phyloP scores from a whole-genome alignment of 441 rosid species.

The Macaranga tanarius region DNA sequence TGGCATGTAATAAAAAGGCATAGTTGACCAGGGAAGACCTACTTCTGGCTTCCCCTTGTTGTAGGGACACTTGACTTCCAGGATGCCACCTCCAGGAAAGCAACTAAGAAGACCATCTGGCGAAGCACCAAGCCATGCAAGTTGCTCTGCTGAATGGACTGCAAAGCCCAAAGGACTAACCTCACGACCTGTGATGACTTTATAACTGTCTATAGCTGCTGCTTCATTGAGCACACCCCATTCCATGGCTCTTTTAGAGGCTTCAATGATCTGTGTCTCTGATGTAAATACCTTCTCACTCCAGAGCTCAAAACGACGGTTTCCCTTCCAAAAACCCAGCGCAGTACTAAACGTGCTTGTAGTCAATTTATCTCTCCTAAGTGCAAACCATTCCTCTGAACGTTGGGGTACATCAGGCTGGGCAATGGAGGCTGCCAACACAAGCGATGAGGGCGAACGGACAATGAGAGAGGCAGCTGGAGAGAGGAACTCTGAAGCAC shows the following conservation, averaged over 20 bases:
- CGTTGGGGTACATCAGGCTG: constrained; percentile 71
- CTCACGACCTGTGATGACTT: constrained; percentile 69
- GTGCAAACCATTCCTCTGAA: constrained; percentile 94
- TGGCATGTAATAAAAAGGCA: constrained; percentile 96
- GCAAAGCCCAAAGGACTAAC: constrained; percentile 79
- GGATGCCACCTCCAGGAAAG: constrained; percentile 64
- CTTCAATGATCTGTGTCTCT: constrained; percentile 38
- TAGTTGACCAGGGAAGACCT: constrained; percentile 75
- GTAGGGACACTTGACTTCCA: constrained; percentile 93
- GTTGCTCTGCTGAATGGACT: constrained; percentile 54
- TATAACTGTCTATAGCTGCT: constrained; percentile 71
- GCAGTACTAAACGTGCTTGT: constrained; percentile 95
- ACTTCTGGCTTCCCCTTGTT: constrained; percentile 88
- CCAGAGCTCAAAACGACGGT: constrained; percentile 84
- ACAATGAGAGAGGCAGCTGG: constrained; percentile 25
- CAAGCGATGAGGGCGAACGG: constrained; percentile 44
- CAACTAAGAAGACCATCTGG: constrained; percentile 86
- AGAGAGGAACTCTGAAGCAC: constrained; percentile 34
- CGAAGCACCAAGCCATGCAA: constrained; percentile 89
- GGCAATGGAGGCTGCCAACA: constrained; percentile 39
- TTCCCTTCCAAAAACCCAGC: constrained; percentile 88
- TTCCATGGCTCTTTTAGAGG: constrained; percentile 65
- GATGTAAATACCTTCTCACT: constrained; percentile 70
- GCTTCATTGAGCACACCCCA: constrained; percentile 91
- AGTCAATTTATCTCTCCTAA: constrained; percentile 77